phyloP scores from a whole-genome alignment of 148 eudicot genomes.

The Beta vulgaris region DNA sequence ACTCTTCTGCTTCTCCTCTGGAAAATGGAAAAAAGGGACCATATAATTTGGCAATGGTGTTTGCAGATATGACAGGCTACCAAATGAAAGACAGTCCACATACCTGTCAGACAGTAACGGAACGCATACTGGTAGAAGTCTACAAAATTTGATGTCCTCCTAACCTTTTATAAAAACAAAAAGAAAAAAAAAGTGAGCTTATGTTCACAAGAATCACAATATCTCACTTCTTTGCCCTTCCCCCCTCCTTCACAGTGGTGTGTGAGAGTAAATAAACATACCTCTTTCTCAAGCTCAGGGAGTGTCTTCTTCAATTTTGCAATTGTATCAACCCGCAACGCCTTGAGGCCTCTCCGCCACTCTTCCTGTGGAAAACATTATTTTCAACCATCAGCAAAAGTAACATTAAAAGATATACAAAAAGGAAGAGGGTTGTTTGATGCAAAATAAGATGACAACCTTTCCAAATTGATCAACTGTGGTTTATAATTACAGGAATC shows the following conservation, averaged over 20 bases:
- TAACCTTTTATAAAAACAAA: slow-evolving; percentile 62
- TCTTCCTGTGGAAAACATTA: slow-evolving; percentile 59
- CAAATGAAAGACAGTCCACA: not conserved
- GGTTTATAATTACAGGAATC: not conserved
- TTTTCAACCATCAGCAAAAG: slow-evolving; percentile 1
- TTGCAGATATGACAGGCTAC: not conserved
- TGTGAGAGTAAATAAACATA: slow-evolving; percentile 22
- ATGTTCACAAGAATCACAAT: not conserved
- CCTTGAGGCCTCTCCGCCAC: slow-evolving; percentile 87
- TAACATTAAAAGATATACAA: not conserved
- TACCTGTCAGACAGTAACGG: slow-evolving; percentile 90
- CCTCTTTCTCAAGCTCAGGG: slow-evolving; percentile 84
- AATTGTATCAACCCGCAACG: slow-evolving; percentile 70
- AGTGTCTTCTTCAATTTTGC: slow-evolving; percentile 70
- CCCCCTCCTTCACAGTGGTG: not conserved
- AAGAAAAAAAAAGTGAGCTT: slow-evolving; percentile 14
- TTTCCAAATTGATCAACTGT: not conserved
- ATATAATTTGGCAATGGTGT: too few species aligned
- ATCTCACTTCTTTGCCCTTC: not conserved
- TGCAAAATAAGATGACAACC: not conserved
- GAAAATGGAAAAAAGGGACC: slow-evolving; percentile 11
- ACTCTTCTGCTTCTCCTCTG: slow-evolving; percentile 97
- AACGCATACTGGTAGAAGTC: slow-evolving; percentile 83
- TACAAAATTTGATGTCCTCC: slow-evolving; percentile 59
- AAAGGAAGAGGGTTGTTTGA: not conserved